Base-by-base conservation (phyloP, 345 rosid species). In the Tarenaya hassleriana region DNA sequence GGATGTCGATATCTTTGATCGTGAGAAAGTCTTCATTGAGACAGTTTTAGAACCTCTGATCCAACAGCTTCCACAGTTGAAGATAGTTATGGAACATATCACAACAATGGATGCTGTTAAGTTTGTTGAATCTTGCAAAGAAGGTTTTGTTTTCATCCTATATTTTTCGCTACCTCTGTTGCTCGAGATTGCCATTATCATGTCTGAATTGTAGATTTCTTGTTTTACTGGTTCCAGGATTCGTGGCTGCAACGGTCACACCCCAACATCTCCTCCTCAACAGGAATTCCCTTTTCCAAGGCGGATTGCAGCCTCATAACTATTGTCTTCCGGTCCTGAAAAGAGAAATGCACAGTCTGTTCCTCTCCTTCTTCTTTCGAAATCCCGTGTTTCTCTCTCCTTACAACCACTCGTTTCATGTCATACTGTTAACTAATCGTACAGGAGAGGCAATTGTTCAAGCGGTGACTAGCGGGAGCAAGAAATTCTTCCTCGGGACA, bases 201-300 rank as follows among this genome's bases (percentile, higher is more conserved):
- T 45, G 39, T 16, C 10, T 33, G 8, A 45, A 65, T 41, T 46
- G 52, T 29, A 43, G n/a, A n/a, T n/a, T n/a, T n/a, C n/a, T 15
- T 55, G 12, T 24, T 33, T 18, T 40, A 18, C 37, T 18, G 49
- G 46, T 17, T 66, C 7, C 51, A 92, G 98, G 94, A 16, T 62
- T 4, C 64, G 75, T 88, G 24, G 94, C 90, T 14, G 98, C 95
- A 49, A 92, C 96, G 45, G 95, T 92, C 58, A 85, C 95, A 14
- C 98, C 96, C 15, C 98, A 88, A 45, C 98, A 92, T 73, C 90
- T 88, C 62, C 77, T 92, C 65, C 94, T 88, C 45, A 92, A 84
- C 50, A 76, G 98, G 55, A 88, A 88, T 50, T 88, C 95, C 41
- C 69, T 92, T 27, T 92, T 92, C 75, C 84, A 85, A 73, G 95